Evolutionary conservation across 2,329 filamentous ascomycete species (phyloP).

Genomic region (Fusarium sp.): DNA sequence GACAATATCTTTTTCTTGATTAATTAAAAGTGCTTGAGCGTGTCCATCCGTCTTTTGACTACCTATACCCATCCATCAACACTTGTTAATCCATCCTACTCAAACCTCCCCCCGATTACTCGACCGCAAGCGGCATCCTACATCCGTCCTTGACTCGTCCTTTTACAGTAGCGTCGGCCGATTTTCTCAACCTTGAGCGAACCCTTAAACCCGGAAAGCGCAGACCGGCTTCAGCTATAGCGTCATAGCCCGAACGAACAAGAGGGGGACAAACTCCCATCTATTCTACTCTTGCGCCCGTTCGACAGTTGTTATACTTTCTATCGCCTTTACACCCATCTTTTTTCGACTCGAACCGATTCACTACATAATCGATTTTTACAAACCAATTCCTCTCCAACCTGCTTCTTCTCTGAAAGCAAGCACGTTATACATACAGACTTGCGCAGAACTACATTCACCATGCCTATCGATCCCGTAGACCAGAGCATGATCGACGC

Average conservation of each 20-base stretch:
- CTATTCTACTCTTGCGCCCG: background rate
- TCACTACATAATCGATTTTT: background rate
- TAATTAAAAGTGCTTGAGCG: background rate
- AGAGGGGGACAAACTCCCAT: background rate
- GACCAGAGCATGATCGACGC: slow-evolving; percentile 65
- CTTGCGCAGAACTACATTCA: background rate
- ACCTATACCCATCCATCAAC: slow-evolving; percentile 8
- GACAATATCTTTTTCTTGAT: background rate
- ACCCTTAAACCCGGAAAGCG: slow-evolving; percentile 13
- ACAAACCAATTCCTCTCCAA: background rate
- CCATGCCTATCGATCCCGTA: slow-evolving; percentile 60
- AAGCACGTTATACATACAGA: background rate
- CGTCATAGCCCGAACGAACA: slow-evolving; percentile 35
- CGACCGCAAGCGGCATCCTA: slow-evolving; percentile 5
- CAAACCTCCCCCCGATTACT: background rate
- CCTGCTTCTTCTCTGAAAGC: background rate
- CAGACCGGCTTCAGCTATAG: slow-evolving; percentile 15
- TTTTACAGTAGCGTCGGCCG: slow-evolving; percentile 23
- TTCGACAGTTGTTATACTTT: slow-evolving; percentile 10
- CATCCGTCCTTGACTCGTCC: slow-evolving; percentile 9
- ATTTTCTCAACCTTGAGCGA: slow-evolving; percentile 12
- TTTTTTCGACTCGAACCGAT: background rate
- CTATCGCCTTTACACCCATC: slow-evolving; percentile 2
- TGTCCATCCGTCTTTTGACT: background rate
- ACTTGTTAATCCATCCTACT: slow-evolving; percentile 8